Evolutionary conservation across 1,284 basidiomycete species (phyloP), one percentile per base, ranked within the genome.

Genomic region (Microbotryum lychnidis-dioicae): DNA sequence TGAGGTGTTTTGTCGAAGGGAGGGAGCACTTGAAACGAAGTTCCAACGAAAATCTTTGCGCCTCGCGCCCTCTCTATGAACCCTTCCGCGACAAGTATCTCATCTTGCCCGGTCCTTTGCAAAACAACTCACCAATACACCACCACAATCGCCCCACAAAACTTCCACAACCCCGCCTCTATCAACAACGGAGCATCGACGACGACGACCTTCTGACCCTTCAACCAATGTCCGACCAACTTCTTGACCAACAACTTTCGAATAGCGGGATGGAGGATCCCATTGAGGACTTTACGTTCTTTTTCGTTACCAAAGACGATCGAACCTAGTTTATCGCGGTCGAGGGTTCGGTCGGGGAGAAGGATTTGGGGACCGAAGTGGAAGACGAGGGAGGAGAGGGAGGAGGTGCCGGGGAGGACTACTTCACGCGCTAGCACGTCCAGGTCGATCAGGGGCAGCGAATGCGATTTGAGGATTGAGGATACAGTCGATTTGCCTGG

Each of bases 161-260:
- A 88, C 72, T 82, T 84, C 85, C 88, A 91, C 56, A 97, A 74
- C 1, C 87, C 86, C 1, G 89, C 86, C 75, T 98, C 94, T 61
- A 98, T 87, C 60, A 97, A 78, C 56, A 97, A 76, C n/a, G 94
- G 94, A 8, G 97, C 88, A 75, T 97, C 94, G 62, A 97, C 77
- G 3, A 98, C 81, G 63, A 89, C 89, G 57, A 87, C 80, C 71
- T 82, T 84, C 67, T 89, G 78, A 3, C 93, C 94, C 31, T 74
- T 76, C 44, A 91, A 58, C 92, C 94, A 98, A 66, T 79, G 79
- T 61, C 78, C 77, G 54, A 91, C 53, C 7, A 96, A 80, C 59
- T 78, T 78, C 80, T 81, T 83, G 18, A 87, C 74, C 47, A 69
- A 29, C 42, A 69, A 18, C 46, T 65, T 56, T 56, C 86, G 78